A percentile compares a stretch with the other conserved stretches of the same genome.
Conservation (phyloP, 2,329 filamentous ascomycete genomes). For the Alternaria gaisen region DNA sequence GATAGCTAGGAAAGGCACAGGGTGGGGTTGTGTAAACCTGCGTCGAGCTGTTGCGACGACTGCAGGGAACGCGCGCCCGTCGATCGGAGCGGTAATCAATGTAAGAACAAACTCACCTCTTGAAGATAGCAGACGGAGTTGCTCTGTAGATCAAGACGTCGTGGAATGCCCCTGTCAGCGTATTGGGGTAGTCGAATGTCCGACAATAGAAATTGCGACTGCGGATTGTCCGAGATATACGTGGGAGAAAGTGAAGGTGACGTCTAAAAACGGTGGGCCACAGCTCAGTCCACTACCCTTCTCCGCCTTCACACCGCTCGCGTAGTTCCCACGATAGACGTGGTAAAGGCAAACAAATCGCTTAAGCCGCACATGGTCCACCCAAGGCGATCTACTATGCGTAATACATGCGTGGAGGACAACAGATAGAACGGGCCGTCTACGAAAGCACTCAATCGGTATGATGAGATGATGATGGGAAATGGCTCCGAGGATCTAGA, state of each 20-base stretch:
- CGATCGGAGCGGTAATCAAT: neutral
- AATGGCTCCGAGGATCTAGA: neutral
- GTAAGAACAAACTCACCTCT: neutral
- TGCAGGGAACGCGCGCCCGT: neutral
- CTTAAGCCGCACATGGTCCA: neutral
- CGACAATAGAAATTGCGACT: neutral
- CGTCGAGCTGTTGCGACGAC: neutral
- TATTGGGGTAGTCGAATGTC: neutral
- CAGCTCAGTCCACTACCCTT: neutral
- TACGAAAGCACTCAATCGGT: neutral
- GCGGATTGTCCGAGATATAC: neutral
- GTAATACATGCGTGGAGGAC: neutral
- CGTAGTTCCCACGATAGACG: neutral
- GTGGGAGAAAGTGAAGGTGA: slow-evolving; percentile 1
- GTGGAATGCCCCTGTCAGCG: neutral
- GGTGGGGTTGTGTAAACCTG: neutral
- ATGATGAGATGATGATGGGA: neutral
- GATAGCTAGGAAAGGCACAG: neutral
- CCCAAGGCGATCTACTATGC: neutral
- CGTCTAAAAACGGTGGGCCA: neutral
- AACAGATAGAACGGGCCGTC: neutral
- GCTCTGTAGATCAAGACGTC: neutral
- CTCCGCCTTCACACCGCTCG: neutral
- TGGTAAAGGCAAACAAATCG: neutral
- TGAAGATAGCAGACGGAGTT: neutral